Conservation (phyloP, 305 asterid species). For the Fraxinus paxiana region DNA sequence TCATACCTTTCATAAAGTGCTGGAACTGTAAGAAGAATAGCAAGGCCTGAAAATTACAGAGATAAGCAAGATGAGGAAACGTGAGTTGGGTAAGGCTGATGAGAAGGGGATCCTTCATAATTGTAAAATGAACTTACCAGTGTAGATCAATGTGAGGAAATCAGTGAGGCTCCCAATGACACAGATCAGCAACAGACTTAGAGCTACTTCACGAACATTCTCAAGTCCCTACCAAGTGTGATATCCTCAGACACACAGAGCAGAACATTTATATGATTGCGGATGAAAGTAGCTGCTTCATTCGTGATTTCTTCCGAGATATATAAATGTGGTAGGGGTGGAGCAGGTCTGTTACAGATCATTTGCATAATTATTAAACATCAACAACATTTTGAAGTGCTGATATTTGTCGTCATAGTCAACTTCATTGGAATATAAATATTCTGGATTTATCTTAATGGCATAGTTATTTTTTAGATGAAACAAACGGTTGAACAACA, state of each 20-base stretch:
- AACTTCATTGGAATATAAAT: background rate
- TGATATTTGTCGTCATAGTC: background rate
- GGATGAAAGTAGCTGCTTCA: slow-evolving; percentile 43
- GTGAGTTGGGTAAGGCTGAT: background rate
- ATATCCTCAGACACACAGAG: slow-evolving; percentile 52
- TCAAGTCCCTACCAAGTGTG: slow-evolving; percentile 60
- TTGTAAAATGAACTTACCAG: slow-evolving; percentile 39
- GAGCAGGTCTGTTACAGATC: slow-evolving; percentile 63
- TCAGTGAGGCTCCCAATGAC: slow-evolving; percentile 50
- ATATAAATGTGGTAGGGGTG: slow-evolving; percentile 68
- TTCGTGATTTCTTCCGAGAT: slow-evolving; percentile 62
- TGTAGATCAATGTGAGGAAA: slow-evolving; percentile 55
- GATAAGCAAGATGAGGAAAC: background rate
- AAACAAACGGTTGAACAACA: background rate
- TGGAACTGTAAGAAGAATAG: slow-evolving; percentile 59
- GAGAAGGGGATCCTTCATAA: background rate
- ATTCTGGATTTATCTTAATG: background rate
- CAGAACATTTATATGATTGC: slow-evolving; percentile 40
- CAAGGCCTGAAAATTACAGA: slow-evolving; percentile 48
- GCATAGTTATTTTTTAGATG: background rate
- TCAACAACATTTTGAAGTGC: background rate
- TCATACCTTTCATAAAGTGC: slow-evolving; percentile 66
- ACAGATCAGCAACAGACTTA: slow-evolving; percentile 37
- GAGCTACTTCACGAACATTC: slow-evolving; percentile 53
- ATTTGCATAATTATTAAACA: background rate